These are phyloP conservation scores for Mrakia frigida DNA, from an alignment of 768 basidiomycete genomes.

Conservation along the genomic window DNA sequence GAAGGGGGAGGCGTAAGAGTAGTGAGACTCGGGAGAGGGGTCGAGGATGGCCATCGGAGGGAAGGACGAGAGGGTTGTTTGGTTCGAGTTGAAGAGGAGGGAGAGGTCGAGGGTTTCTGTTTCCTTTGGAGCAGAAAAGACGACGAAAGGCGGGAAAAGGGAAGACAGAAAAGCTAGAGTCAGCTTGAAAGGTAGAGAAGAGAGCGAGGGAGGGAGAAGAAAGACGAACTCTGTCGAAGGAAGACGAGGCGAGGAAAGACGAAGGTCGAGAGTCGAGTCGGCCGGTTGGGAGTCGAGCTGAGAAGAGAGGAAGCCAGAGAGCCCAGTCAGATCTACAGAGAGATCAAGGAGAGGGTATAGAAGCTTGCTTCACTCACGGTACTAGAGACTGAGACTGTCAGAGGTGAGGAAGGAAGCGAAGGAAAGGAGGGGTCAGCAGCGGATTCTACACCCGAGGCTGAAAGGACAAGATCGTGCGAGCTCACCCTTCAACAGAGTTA, in stretches of 20 bases:
- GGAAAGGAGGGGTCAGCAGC: not conserved
- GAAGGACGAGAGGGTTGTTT: not conserved
- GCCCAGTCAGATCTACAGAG: no score
- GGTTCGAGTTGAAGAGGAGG: not conserved
- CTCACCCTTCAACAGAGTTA: not conserved
- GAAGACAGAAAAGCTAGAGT: no score
- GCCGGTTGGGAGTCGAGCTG: no score
- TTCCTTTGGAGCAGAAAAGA: no score
- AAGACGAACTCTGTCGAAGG: no score
- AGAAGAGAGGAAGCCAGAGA: not conserved
- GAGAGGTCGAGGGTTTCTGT: not conserved
- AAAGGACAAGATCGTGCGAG: not conserved
- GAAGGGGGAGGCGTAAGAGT: not conserved
- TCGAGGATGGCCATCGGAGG: not conserved
- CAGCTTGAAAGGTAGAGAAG: no score
- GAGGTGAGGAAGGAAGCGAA: not conserved
- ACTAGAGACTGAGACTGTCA: not conserved
- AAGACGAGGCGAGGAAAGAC: no score
- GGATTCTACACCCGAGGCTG: not conserved
- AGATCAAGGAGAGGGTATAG: not conserved
- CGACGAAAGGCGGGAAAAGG: no score
- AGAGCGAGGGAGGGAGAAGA: not conserved
- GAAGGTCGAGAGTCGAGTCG: no score
- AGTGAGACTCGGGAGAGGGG: conserved; percentile 2
- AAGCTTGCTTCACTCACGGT: not conserved